Evolutionary conservation across 2,329 filamentous ascomycete species (phyloP).

Genomic region (Cladosporium cucumerinum): DNA sequence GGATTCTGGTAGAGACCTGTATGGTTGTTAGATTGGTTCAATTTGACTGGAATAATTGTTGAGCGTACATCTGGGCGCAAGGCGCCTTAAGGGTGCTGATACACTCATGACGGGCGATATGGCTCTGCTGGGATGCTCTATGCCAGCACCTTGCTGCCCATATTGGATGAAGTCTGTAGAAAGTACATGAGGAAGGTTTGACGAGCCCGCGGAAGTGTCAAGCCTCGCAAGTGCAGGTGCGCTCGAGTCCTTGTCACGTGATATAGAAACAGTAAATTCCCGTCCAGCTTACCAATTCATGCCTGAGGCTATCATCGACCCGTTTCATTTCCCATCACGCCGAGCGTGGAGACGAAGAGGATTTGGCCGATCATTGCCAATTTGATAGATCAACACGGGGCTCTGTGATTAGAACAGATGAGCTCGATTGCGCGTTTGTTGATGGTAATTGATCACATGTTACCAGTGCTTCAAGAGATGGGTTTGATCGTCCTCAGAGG

Average conservation of each 20-base stretch:
- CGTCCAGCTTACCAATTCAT: not conserved
- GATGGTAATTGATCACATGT: not conserved
- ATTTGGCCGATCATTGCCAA: slow-evolving; percentile 6
- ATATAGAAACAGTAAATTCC: not conserved
- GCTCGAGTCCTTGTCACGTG: not conserved
- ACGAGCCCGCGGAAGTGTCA: slow-evolving; percentile 5
- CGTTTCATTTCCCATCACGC: not conserved
- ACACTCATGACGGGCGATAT: slow-evolving; percentile 56
- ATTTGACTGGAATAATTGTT: not conserved
- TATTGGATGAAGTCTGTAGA: slow-evolving; percentile 12
- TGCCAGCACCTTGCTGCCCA: not conserved
- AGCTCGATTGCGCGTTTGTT: not conserved
- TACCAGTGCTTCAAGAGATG: not conserved
- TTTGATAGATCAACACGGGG: not conserved
- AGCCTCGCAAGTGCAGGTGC: not conserved
- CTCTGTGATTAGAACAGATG: not conserved
- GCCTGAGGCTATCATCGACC: not conserved
- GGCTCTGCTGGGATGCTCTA: not conserved
- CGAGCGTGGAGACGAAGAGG: not conserved
- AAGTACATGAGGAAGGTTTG: not conserved
- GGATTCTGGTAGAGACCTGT: slow-evolving; percentile 24
- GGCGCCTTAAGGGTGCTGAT: slow-evolving; percentile 60
- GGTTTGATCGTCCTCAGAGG: not conserved
- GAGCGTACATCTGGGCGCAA: slow-evolving; percentile 57
- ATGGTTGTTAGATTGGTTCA: slow-evolving; percentile 1